Evolutionary conservation across 768 basidiomycete genomes (phyloP).

Genomic region (Pisolithus albus): DNA sequence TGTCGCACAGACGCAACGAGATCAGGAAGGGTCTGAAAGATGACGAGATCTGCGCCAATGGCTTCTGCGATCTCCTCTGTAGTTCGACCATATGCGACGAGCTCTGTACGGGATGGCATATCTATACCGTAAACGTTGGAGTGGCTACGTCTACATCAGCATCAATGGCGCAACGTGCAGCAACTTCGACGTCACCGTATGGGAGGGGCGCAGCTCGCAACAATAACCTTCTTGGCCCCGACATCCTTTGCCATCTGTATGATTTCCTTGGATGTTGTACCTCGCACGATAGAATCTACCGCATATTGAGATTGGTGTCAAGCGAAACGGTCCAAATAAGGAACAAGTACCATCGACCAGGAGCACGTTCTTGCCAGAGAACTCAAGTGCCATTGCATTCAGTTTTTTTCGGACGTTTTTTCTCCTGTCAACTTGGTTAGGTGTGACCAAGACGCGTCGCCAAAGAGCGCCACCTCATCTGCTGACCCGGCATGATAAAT

Average conservation of each 20-base stretch:
- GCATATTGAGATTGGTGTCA: background rate
- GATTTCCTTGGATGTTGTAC: constrained; percentile 98
- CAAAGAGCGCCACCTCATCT: constrained; percentile 57
- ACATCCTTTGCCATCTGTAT: constrained; percentile 99
- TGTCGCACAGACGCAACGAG: constrained; percentile 80
- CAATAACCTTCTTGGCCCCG: constrained; percentile 91
- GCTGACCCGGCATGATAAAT: constrained; percentile 99
- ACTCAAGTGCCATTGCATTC: constrained; percentile 98
- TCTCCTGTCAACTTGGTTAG: constrained; percentile 39
- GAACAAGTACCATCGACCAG: constrained; percentile 79
- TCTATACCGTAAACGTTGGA: constrained; percentile 99
- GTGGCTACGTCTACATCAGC: constrained; percentile 38
- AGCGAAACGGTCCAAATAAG: background rate
- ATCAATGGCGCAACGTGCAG: background rate
- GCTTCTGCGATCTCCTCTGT: constrained; percentile 63
- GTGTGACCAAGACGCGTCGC: too few relatives aligned
- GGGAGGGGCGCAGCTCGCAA: constrained; percentile 95
- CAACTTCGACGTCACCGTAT: constrained; percentile 52
- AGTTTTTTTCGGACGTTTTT: constrained; percentile 94
- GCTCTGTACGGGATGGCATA: constrained; percentile 93
- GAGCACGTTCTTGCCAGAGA: constrained; percentile 84
- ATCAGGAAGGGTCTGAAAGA: constrained; percentile 91
- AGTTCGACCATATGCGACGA: constrained; percentile 79
- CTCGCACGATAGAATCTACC: constrained; percentile 94
- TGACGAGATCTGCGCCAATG: constrained; percentile 92